These are phyloP conservation scores for Mallotus repandus DNA, from an alignment of 441 rosid genomes.

Conservation along the genomic window DNA sequence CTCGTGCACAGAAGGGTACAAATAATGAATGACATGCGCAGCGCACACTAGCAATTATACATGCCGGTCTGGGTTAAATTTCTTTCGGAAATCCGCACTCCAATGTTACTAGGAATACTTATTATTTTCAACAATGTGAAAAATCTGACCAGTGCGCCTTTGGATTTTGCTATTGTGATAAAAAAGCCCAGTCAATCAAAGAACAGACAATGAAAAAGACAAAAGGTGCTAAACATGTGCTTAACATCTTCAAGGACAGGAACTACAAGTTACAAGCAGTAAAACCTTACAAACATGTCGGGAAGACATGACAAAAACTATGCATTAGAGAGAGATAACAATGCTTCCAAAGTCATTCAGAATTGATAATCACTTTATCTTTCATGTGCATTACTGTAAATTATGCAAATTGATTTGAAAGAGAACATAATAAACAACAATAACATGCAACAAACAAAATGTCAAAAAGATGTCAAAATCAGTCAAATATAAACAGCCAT, in stretches of 20 bases:
- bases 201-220: background rate
- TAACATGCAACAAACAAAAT: no score
- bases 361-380: no score
- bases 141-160: background rate
- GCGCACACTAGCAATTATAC: constrained; percentile 3
- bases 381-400: background rate
- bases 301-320: no score
- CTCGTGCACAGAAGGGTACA: background rate
- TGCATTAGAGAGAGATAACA: no score
- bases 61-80: background rate
- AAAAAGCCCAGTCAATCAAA: background rate
- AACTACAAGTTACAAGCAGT: background rate
- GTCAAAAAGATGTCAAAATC: no score
- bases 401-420: background rate
- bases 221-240: background rate
- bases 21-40: constrained; percentile 7
- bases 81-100: background rate
- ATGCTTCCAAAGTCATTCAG: no score
- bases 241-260: background rate
- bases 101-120: background rate
- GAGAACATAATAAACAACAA: no score
- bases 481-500: no score
- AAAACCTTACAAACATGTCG: background rate
- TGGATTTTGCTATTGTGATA: background rate
- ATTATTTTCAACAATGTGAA: background rate